Base-by-base conservation (phyloP, 1,284 basidiomycete genomes). In the Trichosporon ovoides region DNA sequence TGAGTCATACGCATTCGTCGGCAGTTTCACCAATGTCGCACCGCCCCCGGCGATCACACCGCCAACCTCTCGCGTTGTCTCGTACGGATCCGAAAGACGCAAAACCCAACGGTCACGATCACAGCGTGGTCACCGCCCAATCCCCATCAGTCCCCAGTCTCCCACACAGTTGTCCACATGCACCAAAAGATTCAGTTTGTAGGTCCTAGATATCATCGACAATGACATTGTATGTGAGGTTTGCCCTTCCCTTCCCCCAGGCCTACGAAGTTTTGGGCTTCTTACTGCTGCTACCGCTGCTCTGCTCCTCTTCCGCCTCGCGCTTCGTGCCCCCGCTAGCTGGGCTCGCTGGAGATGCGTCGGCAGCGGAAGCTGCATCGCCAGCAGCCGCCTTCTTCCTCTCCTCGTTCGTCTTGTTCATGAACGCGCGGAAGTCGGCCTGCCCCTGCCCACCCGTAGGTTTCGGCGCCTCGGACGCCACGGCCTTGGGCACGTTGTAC, bases 371-470 rank as follows among this genome's bases (percentile, higher is more conserved):
- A 28, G 20, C 6, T 6, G 55, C 20, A 34, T 31, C 28, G 28
- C n/a, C 18, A n/a, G 22, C 51, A 52, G 67, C 48, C 3, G 66
- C 68, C 20, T 60, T 66, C 60, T 65, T 61, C 28, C 71, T 51
- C 58, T 70, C 57, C 53, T 68, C 62, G 56, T 73, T 74, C 57
- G 72, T 74, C 11, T 66, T 68, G n/a, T 58, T 61, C 43, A 77
- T 65, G 50, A 75, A 62, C n/a, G 68, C 68, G 38, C 75, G 61
- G 58, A 77, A 77, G 28, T 66, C 66, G 55, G 71, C 66, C 57
- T 75, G 75, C 5, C 67, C 68, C 18, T 58, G 49, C 7, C 37
- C 51, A 12, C 33, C 53, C 3, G 56, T 53, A 19, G 46, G 55
- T 16, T 53, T 36, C 12, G 56, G 16, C 38, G 40, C 52, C 12